Evolutionary conservation across 805 yeast species (phyloP).

Genomic region (Lachancea quebecensis): DNA sequence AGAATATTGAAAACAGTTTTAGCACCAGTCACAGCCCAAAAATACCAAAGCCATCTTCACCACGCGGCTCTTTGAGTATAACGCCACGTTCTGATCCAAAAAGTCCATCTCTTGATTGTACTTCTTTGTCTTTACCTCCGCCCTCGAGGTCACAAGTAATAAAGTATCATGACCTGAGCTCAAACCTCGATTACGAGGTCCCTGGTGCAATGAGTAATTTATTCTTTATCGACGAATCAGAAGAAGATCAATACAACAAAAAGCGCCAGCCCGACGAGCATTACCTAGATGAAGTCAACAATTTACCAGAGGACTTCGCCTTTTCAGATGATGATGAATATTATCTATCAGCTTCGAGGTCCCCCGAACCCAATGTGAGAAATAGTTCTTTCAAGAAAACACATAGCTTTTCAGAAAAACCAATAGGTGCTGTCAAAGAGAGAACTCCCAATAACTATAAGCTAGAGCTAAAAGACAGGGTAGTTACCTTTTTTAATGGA

Average conservation of each 20-base stretch:
- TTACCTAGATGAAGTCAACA: conserved; percentile 45
- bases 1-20: too few species aligned
- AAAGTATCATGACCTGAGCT: conserved; percentile 36
- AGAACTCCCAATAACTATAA: conserved; percentile 30
- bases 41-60: too few species aligned
- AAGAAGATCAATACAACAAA: conserved; percentile 29
- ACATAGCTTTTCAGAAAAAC: conserved; percentile 29
- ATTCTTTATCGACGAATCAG: conserved; percentile 31
- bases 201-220: conserved; percentile 29
- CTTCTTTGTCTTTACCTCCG: conserved; percentile 13
- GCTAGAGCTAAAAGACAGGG: conserved; percentile 33
- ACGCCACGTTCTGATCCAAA: not conserved
- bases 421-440: conserved; percentile 25
- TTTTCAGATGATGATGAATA: conserved; percentile 25
- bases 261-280: conserved; percentile 33
- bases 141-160: conserved; percentile 25
- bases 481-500: conserved; percentile 34
- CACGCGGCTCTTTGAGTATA: too few species aligned
- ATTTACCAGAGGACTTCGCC: conserved; percentile 40
- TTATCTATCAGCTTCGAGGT: not conserved
- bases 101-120: not conserved
- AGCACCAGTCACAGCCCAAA: too few species aligned
- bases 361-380: not conserved
- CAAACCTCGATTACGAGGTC: conserved; percentile 33
- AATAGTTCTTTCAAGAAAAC: conserved; percentile 22